These are phyloP conservation scores for Chrysosporium queenslandicum DNA, from an alignment of 2,329 filamentous ascomycete genomes.

Conservation along the genomic window DNA sequence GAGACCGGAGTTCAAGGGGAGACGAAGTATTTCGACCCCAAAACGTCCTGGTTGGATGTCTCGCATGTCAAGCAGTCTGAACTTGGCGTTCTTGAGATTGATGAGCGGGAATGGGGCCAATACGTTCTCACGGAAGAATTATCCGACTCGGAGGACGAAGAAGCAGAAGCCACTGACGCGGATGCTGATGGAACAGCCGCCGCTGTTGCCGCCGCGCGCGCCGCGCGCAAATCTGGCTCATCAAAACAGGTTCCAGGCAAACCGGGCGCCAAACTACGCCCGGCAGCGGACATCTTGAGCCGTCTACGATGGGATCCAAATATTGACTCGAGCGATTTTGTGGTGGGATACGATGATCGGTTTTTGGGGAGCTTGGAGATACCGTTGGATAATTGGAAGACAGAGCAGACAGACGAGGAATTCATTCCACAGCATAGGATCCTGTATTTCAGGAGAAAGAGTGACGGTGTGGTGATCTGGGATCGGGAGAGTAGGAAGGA, in stretches of 20 bases:
- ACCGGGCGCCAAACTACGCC: conserved; percentile 14
- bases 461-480: conserved; percentile 40
- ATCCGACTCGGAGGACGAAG: conserved; percentile 14
- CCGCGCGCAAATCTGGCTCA: background rate
- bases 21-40: conserved; percentile 28
- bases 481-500: conserved; percentile 41
- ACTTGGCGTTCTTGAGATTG: conserved; percentile 16
- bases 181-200: conserved; percentile 8
- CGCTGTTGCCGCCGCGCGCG: background rate
- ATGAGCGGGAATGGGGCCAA: conserved; percentile 16
- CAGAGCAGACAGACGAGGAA: conserved; percentile 45
- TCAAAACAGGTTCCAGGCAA: background rate
- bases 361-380: conserved; percentile 44
- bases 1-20: conserved; percentile 28
- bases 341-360: conserved; percentile 46
- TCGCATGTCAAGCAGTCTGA: conserved; percentile 23
- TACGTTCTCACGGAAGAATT: conserved; percentile 4
- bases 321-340: conserved; percentile 37
- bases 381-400: conserved; percentile 42
- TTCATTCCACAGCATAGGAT: conserved; percentile 49
- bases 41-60: conserved; percentile 28
- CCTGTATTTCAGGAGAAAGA: conserved; percentile 39
- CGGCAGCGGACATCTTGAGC: conserved; percentile 37
- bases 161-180: conserved; percentile 10
- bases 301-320: conserved; percentile 43